Conservation (phyloP, 2,329 filamentous ascomycete genomes). For the Emydomyces testavorans region DNA sequence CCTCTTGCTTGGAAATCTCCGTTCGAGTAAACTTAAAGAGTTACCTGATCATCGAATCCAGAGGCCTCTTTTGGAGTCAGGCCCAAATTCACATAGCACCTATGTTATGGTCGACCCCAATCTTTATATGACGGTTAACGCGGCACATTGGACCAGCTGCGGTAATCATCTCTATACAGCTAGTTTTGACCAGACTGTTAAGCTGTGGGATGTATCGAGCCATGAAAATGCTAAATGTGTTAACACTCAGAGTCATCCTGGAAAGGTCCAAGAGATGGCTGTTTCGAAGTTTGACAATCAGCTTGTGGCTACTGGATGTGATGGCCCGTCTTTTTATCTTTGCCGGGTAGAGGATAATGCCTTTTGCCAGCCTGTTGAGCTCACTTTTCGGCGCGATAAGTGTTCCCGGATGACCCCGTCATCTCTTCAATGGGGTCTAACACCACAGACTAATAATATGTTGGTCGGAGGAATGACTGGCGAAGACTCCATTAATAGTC, state of each 20-base stretch:
- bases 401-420: conserved; percentile 25
- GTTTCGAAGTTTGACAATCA: conserved; percentile 30
- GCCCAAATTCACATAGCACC: conserved; percentile 35
- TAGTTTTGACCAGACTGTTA: conserved; percentile 46
- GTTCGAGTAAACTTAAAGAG: conserved; percentile 37
- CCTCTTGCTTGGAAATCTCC: conserved; percentile 42
- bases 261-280: conserved; percentile 42
- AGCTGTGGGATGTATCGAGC: conserved; percentile 42
- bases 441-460: conserved; percentile 28
- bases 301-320: conserved; percentile 41
- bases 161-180: conserved; percentile 41
- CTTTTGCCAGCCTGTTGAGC: background rate
- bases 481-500: conserved; percentile 27
- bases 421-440: conserved; percentile 39
- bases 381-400: background rate
- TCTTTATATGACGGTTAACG: conserved; percentile 47
- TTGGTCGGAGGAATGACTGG: conserved; percentile 47
- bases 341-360: conserved; percentile 23
- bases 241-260: conserved; percentile 35
- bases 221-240: conserved; percentile 22
- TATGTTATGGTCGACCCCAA: conserved; percentile 42
- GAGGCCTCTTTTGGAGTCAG: conserved; percentile 30
- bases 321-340: conserved; percentile 24
- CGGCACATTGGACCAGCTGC: conserved; percentile 42
- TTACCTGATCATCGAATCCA: conserved; percentile 43